These are phyloP conservation scores for Ceratocystis albifundus DNA, from an alignment of 2,329 filamentous ascomycete genomes.

Conservation along the genomic window DNA sequence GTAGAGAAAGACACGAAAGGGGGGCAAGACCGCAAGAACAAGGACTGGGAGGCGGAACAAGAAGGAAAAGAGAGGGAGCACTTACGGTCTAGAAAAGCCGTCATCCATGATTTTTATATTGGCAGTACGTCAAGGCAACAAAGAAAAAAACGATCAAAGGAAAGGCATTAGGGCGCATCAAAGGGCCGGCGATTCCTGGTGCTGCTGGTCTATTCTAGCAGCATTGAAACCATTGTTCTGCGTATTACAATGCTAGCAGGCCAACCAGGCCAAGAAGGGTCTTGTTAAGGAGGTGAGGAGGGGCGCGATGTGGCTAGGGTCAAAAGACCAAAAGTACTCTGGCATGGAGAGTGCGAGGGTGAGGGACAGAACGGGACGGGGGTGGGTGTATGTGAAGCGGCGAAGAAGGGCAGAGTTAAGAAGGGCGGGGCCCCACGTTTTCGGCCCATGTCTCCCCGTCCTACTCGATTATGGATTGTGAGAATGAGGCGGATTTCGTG, in stretches of 20 bases:
- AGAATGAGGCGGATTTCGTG: too few species aligned
- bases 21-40: background rate
- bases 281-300: background rate
- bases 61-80: background rate
- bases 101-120: slow-evolving; percentile 12
- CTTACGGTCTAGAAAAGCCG: slow-evolving; percentile 13
- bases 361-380: background rate
- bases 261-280: background rate
- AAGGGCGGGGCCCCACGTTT: background rate
- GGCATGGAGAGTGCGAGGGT: background rate
- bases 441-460: too few species aligned
- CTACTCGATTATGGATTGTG: too few species aligned
- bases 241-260: background rate
- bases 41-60: too few species aligned
- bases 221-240: background rate
- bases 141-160: background rate
- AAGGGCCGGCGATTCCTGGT: background rate
- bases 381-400: too few species aligned
- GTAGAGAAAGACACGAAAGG: background rate
- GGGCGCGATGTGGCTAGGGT: background rate
- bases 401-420: background rate
- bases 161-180: background rate
- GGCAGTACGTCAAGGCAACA: too few species aligned
- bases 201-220: background rate
- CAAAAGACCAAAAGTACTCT: background rate